Base-by-base conservation (phyloP, 2,329 filamentous ascomycete genomes). In the Penicillium sp. region DNA sequence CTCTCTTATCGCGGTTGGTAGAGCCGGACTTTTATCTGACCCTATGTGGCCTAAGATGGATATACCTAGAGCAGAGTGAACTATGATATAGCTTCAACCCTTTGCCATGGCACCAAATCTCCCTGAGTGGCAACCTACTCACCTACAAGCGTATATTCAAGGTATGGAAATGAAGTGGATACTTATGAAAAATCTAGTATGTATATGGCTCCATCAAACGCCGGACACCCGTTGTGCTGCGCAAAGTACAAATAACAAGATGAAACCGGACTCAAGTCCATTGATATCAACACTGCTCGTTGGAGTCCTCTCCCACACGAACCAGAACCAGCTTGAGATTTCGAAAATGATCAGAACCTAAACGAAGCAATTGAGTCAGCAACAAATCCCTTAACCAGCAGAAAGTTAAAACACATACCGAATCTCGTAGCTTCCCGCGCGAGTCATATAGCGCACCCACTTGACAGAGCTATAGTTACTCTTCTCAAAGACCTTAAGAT, bases 401-500 rank as follows among this genome's bases (percentile, higher is more conserved):
- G 7, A 14, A n/a, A 44, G 5, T 17, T 19, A 42, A 19, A 17
- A 10, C 22, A 65, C 71, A 41, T 73, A 95, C 88, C 91, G 83
- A 72, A 99, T 96, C 78, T 99, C 94, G 75, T 99, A 99, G 75
- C 91, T 97, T 28, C 94, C 94, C 16, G 93, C 94, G 63, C 93
- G 86, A 17, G 94, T 99, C 94, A 99, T 97, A 76, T 99, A 99
- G 66, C 94, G 82, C 66, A 99, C 94, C 94, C 94, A 99, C 76
- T 99, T 99, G 46, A 99, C 94, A 70, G 91, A 96, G 60, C 90
- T 95, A 74, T 99, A 99, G 75, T 97, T 97, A 75, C 85, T 94
- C 86, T 99, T 99, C 79, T 99, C 94, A 78, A 99, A 99, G 1
- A 99, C 94, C 78, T 99, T 99, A 55, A 99, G 77, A 74, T 99